Conservation (phyloP, 2,329 filamentous ascomycete species). For the Arthrobotrys conoides region DNA sequence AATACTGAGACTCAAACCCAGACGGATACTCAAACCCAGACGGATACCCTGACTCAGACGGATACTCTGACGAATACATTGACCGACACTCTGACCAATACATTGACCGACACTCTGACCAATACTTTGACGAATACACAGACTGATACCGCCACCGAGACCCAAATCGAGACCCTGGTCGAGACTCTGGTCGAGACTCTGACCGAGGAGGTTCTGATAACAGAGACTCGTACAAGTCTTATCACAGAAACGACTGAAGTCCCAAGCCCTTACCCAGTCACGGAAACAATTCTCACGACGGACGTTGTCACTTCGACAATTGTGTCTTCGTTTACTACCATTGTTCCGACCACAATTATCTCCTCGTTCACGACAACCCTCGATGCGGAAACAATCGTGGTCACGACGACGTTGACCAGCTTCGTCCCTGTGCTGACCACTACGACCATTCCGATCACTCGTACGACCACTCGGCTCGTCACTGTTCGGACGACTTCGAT, state of each 20-base stretch:
- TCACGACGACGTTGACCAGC: conserved; percentile 41
- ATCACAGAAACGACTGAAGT: conserved; percentile 49
- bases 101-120: conserved; percentile 18
- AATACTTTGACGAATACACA: conserved; percentile 24
- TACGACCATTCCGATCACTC: conserved; percentile 19
- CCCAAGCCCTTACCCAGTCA: conserved; percentile 53
- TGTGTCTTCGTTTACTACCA: conserved; percentile 45
- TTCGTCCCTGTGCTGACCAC: conserved; percentile 43
- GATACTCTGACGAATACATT: background rate
- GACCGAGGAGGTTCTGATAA: conserved; percentile 38
- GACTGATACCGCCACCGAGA: conserved; percentile 32
- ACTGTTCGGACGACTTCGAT: conserved; percentile 34
- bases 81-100: conserved; percentile 26
- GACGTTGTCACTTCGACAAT: conserved; percentile 40
- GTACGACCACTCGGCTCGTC: conserved; percentile 19
- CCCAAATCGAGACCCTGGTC: conserved; percentile 26
- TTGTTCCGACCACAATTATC: conserved; percentile 50
- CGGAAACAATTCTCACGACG: conserved; percentile 44
- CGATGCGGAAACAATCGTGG: conserved; percentile 20
- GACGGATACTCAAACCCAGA: conserved; percentile 20
- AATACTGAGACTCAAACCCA: conserved; percentile 12
- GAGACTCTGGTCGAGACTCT: background rate
- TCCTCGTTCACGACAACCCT: conserved; percentile 55
- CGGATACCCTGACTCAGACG: conserved; percentile 6
- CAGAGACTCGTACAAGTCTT: conserved; percentile 42